Conservation (phyloP, 331 rosid species). For the Pyrus hybrid region DNA sequence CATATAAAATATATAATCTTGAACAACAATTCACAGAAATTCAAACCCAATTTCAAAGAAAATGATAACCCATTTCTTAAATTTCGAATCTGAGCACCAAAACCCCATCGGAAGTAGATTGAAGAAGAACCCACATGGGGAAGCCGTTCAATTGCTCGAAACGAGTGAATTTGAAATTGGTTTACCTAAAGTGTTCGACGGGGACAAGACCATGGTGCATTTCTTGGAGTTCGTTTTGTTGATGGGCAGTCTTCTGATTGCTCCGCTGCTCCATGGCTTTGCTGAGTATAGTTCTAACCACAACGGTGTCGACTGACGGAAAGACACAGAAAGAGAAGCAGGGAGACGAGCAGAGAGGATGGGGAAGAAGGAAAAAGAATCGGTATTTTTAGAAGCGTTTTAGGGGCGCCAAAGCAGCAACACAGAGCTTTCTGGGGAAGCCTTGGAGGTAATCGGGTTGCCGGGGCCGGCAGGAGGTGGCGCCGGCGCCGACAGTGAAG, state of each 20-base stretch:
- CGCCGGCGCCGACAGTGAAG: too few species aligned
- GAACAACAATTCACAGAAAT: not conserved
- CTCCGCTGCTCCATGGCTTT: slow-evolving; percentile 62
- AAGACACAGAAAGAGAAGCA: not conserved
- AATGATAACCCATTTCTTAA: not conserved
- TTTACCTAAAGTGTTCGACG: slow-evolving; percentile 84
- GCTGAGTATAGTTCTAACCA: not conserved
- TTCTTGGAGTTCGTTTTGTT: slow-evolving; percentile 53
- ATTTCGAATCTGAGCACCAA: not conserved
- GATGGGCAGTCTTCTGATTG: slow-evolving; percentile 33
- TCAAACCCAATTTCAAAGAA: not conserved
- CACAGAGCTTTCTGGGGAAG: not conserved
- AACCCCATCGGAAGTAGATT: not conserved
- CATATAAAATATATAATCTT: slow-evolving; percentile 1
- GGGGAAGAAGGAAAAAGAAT: not conserved
- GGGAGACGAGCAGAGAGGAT: not conserved
- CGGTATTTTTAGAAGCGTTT: not conserved
- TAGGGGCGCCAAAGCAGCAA: not conserved
- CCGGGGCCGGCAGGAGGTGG: too few species aligned
- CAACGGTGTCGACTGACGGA: not conserved
- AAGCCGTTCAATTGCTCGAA: not conserved
- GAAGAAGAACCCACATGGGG: not conserved
- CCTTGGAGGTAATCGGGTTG: not conserved
- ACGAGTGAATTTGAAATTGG: not conserved
- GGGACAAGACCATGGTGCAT: slow-evolving; percentile 77